Percentiles rank a stretch among this genome's conserved stretches.
phyloP scores from a whole-genome alignment of 2,329 filamentous ascomycete species.

The Aspergillus cejpii region DNA sequence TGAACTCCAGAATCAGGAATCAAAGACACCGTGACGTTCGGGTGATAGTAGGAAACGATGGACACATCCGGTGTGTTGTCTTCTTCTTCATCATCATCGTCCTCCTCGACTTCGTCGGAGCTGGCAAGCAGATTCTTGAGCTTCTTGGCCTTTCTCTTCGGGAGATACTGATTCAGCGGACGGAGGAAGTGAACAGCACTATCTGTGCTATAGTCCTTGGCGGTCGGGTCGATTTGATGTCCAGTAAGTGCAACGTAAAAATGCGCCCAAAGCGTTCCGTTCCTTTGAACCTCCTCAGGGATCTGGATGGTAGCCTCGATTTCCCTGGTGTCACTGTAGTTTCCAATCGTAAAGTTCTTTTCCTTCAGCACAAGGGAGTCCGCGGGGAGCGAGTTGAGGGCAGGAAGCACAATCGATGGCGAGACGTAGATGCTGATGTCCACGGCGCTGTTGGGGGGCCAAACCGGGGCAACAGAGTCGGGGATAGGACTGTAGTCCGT shows the following conservation, averaged over 20 bases:
- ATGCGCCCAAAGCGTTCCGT: conserved; percentile 90
- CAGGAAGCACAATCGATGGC: conserved; percentile 60
- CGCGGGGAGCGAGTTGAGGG: conserved; percentile 56
- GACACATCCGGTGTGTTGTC: conserved; percentile 57
- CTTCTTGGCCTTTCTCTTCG: conserved; percentile 85
- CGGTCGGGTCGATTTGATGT: conserved; percentile 66
- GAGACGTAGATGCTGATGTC: conserved; percentile 84
- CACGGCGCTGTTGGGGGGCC: conserved; percentile 69
- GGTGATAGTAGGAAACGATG: conserved; percentile 84
- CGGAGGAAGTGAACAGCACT: conserved; percentile 78
- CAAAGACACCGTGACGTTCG: conserved; percentile 84
- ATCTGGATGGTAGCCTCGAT: conserved; percentile 71
- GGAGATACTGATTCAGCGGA: conserved; percentile 80
- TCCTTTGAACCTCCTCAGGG: conserved; percentile 74
- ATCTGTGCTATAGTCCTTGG: conserved; percentile 62
- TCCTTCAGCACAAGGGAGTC: conserved; percentile 72
- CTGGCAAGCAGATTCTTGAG: conserved; percentile 71
- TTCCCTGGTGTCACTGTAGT: conserved; percentile 70
- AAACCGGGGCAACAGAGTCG: conserved; percentile 75
- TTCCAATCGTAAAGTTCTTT: conserved; percentile 69
- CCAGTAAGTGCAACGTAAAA: conserved; percentile 80
- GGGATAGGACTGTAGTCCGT: conserved; percentile 47
- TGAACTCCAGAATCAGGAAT: conserved; percentile 71
- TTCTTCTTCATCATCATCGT: conserved; percentile 43
- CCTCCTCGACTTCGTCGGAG: conserved; percentile 43